Evolutionary conservation across 257 asterid species (phyloP), one percentile per base, ranked within the genome.

Genomic region (Capsicum pubescens): DNA sequence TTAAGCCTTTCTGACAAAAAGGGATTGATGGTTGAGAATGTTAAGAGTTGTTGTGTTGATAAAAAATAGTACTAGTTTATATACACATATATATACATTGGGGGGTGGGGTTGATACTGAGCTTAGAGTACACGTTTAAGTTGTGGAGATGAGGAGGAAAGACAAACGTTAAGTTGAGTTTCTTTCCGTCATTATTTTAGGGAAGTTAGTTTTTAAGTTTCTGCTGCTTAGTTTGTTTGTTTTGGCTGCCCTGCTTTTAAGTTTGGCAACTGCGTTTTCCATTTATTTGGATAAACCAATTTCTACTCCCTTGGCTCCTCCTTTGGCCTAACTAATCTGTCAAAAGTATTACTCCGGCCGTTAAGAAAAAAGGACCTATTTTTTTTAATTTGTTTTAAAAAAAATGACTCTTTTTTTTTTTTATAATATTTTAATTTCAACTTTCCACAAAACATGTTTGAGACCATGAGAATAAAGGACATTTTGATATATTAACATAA

Each of bases 111-210:
- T 26, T 26, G 86, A 68, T 88, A 44, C 52, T 86, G 92, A 88
- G 89, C 93, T 93, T 92, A 54, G 90, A 80, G 88, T 84, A 83
- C 95, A 94, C 88, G 95, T 88, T 86, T 83, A 46, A 46, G 88
- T 82, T 60, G 89, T 84, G 82, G 89, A 84, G 86, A 86, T 46
- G 72, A 80, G 69, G 87, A 83, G 84, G 91, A 89, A 94, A 92
- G 89, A 83, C 87, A 90, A 87, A 84, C 60, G 89, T 87, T 82
- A 87, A 87, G 91, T 89, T 90, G 92, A 88, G 89, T 91, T 85
- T 78, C 66, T 84, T 85, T 90, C 26, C 59, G 83, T 79, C 84
- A 85, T 82, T 61, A 56, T 85, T 85, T 79, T 70, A 82, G 71
- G 84, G 83, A 88, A 88, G 87, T 85, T 79, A 58, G 92, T 76